phyloP scores from a whole-genome alignment of 2,329 filamentous ascomycete species.

The Cordyceps cateniannulata region DNA sequence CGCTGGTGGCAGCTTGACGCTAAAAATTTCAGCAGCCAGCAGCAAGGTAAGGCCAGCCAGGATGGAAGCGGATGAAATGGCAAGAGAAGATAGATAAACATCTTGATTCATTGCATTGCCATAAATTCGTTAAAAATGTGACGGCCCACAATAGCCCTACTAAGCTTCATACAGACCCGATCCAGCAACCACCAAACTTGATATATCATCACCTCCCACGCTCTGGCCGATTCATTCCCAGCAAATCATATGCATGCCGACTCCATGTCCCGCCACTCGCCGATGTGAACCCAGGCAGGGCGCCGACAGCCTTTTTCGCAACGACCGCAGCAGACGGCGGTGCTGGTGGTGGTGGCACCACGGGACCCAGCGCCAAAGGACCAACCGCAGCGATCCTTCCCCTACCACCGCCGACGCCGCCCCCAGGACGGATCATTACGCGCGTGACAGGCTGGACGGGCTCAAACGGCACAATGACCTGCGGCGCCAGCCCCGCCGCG shows the following conservation, averaged over 20 bases:
- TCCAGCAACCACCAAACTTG: neutral
- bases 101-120: neutral
- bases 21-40: neutral
- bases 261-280: constrained; percentile 61
- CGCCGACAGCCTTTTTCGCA: neutral
- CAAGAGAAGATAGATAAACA: neutral
- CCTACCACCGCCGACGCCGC: neutral
- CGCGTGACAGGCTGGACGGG: constrained; percentile 14
- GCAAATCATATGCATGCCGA: constrained; percentile 59
- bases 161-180: constrained; percentile 1
- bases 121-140: neutral
- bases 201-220: neutral
- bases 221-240: constrained; percentile 51
- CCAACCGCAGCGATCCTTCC: neutral
- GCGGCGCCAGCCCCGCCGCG: constrained; percentile 42
- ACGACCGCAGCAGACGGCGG: neutral
- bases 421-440: neutral
- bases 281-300: constrained; percentile 38
- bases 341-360: neutral
- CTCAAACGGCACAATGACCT: constrained; percentile 33
- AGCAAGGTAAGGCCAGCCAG: no score
- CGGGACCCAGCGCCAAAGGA: neutral
- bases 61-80: neutral
- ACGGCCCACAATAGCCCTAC: neutral
- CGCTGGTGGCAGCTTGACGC: neutral